phyloP scores from a whole-genome alignment of 2,329 filamentous ascomycete genomes.

The Incumbomyces delicatus region DNA sequence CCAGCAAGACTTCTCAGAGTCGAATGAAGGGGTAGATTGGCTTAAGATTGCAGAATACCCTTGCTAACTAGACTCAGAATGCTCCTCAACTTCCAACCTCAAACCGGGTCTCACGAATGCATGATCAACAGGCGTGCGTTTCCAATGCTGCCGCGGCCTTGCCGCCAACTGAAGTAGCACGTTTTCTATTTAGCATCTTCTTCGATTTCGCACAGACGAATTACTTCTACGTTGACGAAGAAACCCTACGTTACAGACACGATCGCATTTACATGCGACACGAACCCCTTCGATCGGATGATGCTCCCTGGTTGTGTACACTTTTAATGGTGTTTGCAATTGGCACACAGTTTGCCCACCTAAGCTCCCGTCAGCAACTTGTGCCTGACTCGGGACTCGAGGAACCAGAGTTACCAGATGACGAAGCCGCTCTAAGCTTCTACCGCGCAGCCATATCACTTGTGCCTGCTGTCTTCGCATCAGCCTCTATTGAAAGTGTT shows the following conservation, averaged over 20 bases:
- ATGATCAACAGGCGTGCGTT: conserved; percentile 29
- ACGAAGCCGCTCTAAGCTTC: conserved; percentile 41
- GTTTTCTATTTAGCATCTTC: conserved; percentile 39
- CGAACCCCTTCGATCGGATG: conserved; percentile 29
- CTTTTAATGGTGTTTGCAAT: conserved; percentile 42
- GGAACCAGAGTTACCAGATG: conserved; percentile 27
- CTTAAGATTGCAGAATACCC: conserved; percentile 29
- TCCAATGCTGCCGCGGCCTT: conserved; percentile 29
- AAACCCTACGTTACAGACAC: conserved; percentile 35
- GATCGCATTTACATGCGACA: conserved; percentile 35
- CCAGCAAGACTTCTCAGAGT: conserved; percentile 32
- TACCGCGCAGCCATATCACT: conserved; percentile 42
- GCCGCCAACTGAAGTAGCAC: conserved; percentile 39
- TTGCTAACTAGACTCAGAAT: not conserved
- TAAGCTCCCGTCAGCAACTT: conserved; percentile 27
- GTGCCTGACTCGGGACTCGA: not conserved
- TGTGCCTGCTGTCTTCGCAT: conserved; percentile 43
- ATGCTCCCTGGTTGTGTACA: conserved; percentile 36
- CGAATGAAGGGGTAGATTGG: conserved; percentile 24
- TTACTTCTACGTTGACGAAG: conserved; percentile 40
- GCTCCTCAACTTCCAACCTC: conserved; percentile 17
- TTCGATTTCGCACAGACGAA: conserved; percentile 42
- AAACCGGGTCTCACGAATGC: conserved; percentile 37
- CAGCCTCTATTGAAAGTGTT: conserved; percentile 43
- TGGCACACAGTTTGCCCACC: conserved; percentile 43